phyloP scores from a whole-genome alignment of 75 land plant genomes.

The Gnetum montanum region DNA sequence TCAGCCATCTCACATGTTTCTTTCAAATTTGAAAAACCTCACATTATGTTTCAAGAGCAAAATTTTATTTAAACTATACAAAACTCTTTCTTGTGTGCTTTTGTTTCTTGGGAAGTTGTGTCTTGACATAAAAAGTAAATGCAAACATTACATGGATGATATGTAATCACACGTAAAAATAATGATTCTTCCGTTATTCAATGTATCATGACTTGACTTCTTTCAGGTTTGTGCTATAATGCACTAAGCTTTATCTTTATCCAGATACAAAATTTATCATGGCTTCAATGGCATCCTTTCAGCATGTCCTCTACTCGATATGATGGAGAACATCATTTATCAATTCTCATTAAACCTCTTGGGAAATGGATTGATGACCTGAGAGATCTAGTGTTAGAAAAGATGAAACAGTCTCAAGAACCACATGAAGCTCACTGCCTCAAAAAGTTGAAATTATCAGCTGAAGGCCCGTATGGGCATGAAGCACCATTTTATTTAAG shows the following conservation, averaged over 20 bases:
- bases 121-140: too few species aligned
- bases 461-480: slow-evolving; percentile 97
- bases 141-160: too few species aligned
- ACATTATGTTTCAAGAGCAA: too few species aligned
- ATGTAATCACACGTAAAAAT: too few species aligned
- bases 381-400: slow-evolving; percentile 11
- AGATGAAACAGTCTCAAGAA: slow-evolving; percentile 8
- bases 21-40: too few species aligned
- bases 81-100: too few species aligned
- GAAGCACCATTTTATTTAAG: slow-evolving; percentile 59
- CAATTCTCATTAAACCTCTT: slow-evolving; percentile 75
- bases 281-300: slow-evolving; percentile 95
- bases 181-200: too few species aligned
- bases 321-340: slow-evolving; percentile 51
- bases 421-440: slow-evolving; percentile 6
- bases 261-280: slow-evolving; percentile 65
- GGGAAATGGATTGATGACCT: slow-evolving; percentile 68
- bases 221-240: slow-evolving; percentile 66
- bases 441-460: slow-evolving; percentile 38
- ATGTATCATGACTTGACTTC: too few species aligned
- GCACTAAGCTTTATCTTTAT: slow-evolving; percentile 80
- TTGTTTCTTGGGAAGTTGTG: too few species aligned
- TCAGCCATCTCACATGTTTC: too few species aligned
- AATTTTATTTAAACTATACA: too few species aligned
- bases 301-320: slow-evolving; percentile 88